Conservation (phyloP, 2,329 filamentous ascomycete species). For the Pyricularia pennisetigena region DNA sequence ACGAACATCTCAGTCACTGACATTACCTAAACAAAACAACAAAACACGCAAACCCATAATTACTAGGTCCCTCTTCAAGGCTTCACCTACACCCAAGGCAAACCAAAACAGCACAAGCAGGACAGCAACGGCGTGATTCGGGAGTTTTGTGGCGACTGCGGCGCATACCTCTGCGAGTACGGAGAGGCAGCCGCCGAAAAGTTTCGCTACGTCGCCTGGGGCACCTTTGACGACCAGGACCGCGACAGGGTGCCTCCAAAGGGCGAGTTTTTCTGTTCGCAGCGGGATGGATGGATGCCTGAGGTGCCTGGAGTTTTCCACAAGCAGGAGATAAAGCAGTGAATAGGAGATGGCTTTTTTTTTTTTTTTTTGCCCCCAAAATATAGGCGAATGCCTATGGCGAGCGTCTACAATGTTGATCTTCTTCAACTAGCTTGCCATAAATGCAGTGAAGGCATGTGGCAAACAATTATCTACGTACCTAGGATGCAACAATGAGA, state of each 20-base stretch:
- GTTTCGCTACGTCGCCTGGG: constrained; percentile 32
- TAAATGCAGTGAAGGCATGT: no score
- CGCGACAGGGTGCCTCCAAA: constrained; percentile 32
- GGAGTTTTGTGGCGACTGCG: constrained; percentile 21
- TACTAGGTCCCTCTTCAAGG: constrained; percentile 14
- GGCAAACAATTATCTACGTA: no score
- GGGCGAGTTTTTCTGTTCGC: constrained; percentile 44
- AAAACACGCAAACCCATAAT: not conserved
- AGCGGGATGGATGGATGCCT: constrained; percentile 38
- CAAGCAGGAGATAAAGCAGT: constrained; percentile 33
- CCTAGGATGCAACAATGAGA: no score
- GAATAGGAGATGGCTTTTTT: not conserved
- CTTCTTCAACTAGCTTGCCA: no score
- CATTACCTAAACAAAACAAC: constrained; percentile 2
- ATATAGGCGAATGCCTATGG: no score
- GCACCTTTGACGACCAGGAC: constrained; percentile 38
- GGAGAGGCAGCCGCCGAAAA: constrained; percentile 31
- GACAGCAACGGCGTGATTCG: constrained; percentile 19
- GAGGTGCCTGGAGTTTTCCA: constrained; percentile 36
- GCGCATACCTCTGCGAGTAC: constrained; percentile 22
- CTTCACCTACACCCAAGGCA: constrained; percentile 17
- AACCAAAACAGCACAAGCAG: constrained; percentile 18
- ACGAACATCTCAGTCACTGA: not conserved
- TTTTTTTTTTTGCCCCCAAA: not conserved
- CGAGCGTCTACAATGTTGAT: no score